Conservation (phyloP, 2,329 filamentous ascomycete species). For the Atkinsonella texensis region DNA sequence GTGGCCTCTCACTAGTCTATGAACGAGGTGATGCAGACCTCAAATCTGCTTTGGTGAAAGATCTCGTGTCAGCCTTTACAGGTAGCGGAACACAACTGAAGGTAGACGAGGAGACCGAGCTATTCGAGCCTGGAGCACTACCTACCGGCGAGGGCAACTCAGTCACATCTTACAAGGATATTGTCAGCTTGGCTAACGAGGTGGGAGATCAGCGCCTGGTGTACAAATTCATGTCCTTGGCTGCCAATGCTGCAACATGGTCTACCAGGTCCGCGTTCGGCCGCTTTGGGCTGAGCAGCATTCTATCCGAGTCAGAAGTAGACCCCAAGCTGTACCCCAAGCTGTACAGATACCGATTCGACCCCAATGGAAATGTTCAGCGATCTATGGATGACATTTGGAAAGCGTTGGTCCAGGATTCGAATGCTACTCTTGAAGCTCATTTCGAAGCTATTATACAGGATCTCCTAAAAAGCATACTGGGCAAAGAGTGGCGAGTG, state of each 20-base stretch:
- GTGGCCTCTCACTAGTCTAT: constrained; percentile 85
- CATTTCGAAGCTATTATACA: constrained; percentile 85
- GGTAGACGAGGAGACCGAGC: constrained; percentile 79
- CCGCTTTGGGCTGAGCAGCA: constrained; percentile 80
- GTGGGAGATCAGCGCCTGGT: constrained; percentile 93
- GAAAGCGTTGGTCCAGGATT: constrained; percentile 88
- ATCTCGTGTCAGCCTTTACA: constrained; percentile 82
- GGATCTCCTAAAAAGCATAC: constrained; percentile 72
- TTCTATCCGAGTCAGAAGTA: constrained; percentile 75
- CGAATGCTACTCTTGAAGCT: constrained; percentile 59
- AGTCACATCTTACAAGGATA: constrained; percentile 94
- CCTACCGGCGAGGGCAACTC: constrained; percentile 83
- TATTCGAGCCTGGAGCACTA: constrained; percentile 83
- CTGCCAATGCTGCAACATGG: constrained; percentile 93
- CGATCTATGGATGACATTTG: constrained; percentile 97
- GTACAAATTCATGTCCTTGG: constrained; percentile 97
- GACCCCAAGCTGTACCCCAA: constrained; percentile 95
- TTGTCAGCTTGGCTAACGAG: constrained; percentile 88
- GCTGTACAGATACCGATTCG: constrained; percentile 86
- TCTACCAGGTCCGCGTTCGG: constrained; percentile 94
- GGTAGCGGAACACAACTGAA: constrained; percentile 63
- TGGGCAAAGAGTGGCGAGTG: constrained; percentile 87
- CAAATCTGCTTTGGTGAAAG: constrained; percentile 72
- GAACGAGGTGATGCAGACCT: constrained; percentile 76
- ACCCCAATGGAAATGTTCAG: constrained; percentile 87